Evolutionary conservation across 768 basidiomycete genomes (phyloP), one percentile per base, ranked within the genome.

Genomic region (Amanita pseudoporphyria): DNA sequence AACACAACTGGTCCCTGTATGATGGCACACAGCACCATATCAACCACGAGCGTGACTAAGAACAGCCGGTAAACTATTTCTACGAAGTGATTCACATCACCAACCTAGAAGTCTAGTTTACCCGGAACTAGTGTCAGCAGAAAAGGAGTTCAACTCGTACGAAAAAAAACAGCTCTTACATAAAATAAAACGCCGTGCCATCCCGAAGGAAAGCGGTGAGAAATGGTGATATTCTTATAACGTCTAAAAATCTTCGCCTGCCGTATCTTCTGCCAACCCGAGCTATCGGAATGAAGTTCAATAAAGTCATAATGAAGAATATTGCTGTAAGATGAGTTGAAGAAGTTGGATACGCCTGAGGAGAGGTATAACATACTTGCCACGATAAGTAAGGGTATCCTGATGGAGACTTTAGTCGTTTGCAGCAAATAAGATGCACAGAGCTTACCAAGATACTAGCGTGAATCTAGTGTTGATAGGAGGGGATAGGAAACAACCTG

Each of bases 251-350:
- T 10, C 7, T 13, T n/a, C 31, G 44, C 7, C 26, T 6, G 3
- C 31, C 32, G 13, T 10, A 45, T 5, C 19, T 24, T 13, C 18
- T 45, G 3, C 6, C 33, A 10, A 9, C 9, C 14, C 10, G 9
- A 26, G 22, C 35, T 19, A 38, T 33, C 16, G 21, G 30, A 9
- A 38, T 36, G 19, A 47, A 47, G 18, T 47, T 37, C 14, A 16
- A 24, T 24, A 47, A 18, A 14, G 46, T 47, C 46, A 47, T 37
- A 7, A 36, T 9, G 46, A 47, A 47, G 22, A 37, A 47, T 12
- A 38, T 22, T 10, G 46, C 46, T 47, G 21, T 10, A n/a, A 7
- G 45, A 35, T 26, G 4, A n/a, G 13, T 6, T 10, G 6, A n/a
- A 37, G 37, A 3, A 37, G 45, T 19, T 26, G 6, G 21, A 36